Conservation (phyloP, 2,329 filamentous ascomycete species). For the Cladophialophora chaetospira region DNA sequence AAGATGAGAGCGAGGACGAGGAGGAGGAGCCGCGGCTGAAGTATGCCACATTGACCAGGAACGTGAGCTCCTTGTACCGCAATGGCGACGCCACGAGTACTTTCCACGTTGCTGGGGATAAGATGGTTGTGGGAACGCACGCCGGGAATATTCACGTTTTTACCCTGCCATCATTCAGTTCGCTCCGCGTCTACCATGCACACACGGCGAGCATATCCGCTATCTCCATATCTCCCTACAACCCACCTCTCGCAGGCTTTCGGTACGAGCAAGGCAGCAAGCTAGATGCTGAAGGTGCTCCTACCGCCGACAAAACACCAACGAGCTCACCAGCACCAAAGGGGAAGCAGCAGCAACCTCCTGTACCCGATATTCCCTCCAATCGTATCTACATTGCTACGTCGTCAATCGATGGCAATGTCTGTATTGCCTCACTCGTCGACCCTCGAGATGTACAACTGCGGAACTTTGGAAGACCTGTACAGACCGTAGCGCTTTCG, state of each 20-base stretch:
- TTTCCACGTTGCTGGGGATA: slow-evolving; percentile 89
- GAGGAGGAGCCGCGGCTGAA: slow-evolving; percentile 95
- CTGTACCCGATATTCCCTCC: slow-evolving; percentile 72
- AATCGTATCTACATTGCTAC: slow-evolving; percentile 94
- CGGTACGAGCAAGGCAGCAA: slow-evolving; percentile 38
- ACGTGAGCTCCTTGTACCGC: slow-evolving; percentile 78
- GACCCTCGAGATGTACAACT: slow-evolving; percentile 88
- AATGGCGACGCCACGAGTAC: slow-evolving; percentile 94
- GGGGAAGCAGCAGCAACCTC: slow-evolving; percentile 50
- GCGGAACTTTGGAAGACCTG: slow-evolving; percentile 88
- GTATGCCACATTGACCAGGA: slow-evolving; percentile 82
- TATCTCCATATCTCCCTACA: slow-evolving; percentile 86
- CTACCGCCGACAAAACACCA: slow-evolving; percentile 45
- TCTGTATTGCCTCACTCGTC: slow-evolving; percentile 84
- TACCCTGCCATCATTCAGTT: slow-evolving; percentile 77
- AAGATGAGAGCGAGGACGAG: slow-evolving; percentile 59
- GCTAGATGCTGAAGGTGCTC: slow-evolving; percentile 37
- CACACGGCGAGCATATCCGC: slow-evolving; percentile 89
- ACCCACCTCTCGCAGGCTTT: slow-evolving; percentile 57
- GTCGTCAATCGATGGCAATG: slow-evolving; percentile 92
- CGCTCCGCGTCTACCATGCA: slow-evolving; percentile 83
- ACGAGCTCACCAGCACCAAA: slow-evolving; percentile 53
- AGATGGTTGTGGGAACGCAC: slow-evolving; percentile 96
- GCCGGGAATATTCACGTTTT: slow-evolving; percentile 95
- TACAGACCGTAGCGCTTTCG: slow-evolving; percentile 90